Percentiles rank a stretch among this genome's conserved stretches.
Evolutionary conservation across 495 filamentous ascomycete species (phyloP).

Genomic region (Cercophora sp.): DNA sequence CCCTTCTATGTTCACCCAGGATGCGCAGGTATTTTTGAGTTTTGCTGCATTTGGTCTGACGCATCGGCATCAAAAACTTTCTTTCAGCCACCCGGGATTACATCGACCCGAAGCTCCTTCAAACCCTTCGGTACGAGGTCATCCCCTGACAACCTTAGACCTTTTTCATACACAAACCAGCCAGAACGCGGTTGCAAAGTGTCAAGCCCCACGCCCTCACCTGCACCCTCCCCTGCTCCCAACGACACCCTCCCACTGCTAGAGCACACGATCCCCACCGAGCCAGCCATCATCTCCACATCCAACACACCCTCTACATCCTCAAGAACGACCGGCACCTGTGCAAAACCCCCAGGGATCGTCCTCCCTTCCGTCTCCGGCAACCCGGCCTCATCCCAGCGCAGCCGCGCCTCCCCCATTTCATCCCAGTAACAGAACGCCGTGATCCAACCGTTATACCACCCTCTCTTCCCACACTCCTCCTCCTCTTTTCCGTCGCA

Average conservation of each 20-base stretch:
- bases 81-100: no score
- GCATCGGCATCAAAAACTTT: no score
- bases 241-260: background rate
- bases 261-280: background rate
- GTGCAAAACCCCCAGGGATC: background rate
- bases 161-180: background rate
- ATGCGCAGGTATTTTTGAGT: no score
- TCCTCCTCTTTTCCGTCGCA: no score
- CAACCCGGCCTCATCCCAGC: background rate
- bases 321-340: background rate
- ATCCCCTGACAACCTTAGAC: no score
- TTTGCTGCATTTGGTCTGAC: no score
- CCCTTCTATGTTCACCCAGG: no score
- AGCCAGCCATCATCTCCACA: background rate
- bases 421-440: slow-evolving; percentile 7
- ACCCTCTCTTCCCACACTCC: background rate
- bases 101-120: no score
- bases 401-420: background rate
- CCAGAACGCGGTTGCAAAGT: background rate
- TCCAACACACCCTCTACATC: background rate
- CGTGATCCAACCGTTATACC: slow-evolving; percentile 2
- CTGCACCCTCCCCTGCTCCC: background rate
- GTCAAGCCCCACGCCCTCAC: background rate
- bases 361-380: background rate
- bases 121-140: no score